phyloP scores from a whole-genome alignment of 805 yeast genomes.

The Kurtzmaniella cleridarum region DNA sequence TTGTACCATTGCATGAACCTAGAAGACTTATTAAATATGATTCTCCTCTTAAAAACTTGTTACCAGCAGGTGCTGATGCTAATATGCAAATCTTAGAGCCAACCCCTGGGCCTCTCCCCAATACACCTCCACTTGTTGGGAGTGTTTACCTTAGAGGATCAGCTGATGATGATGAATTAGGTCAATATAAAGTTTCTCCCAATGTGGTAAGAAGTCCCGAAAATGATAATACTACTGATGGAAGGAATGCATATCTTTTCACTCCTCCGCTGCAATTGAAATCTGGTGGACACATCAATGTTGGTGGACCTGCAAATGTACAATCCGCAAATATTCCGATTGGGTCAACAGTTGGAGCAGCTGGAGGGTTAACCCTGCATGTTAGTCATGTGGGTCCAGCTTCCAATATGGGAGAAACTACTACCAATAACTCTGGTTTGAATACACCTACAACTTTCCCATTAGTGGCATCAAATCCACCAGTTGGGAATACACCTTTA shows the following conservation, averaged over 20 bases:
- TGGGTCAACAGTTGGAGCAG: too few species aligned
- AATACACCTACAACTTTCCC: slow-evolving; percentile 4
- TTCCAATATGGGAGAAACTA: too few species aligned
- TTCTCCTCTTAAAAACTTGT: slow-evolving; percentile 76
- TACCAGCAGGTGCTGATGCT: slow-evolving; percentile 69
- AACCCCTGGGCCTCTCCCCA: slow-evolving; percentile 66
- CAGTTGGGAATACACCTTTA: too few species aligned
- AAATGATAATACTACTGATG: slow-evolving; percentile 29
- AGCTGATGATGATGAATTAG: slow-evolving; percentile 76
- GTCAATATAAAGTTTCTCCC: slow-evolving; percentile 51
- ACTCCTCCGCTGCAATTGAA: slow-evolving; percentile 42
- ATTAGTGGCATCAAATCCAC: neutral
- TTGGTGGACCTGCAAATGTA: too few species aligned
- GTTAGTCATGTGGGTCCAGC: slow-evolving; percentile 1
- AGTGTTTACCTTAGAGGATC: slow-evolving; percentile 79
- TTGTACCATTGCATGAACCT: slow-evolving; percentile 61
- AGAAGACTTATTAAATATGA: slow-evolving; percentile 69
- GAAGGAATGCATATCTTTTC: slow-evolving; percentile 37
- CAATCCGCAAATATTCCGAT: too few species aligned
- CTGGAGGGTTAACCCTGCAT: neutral
- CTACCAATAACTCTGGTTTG: slow-evolving; percentile 8
- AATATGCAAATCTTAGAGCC: slow-evolving; percentile 81
- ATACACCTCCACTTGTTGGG: slow-evolving; percentile 91
- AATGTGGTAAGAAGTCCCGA: slow-evolving; percentile 35
- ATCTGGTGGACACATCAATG: slow-evolving; percentile 16